Base-by-base conservation (phyloP, 2,329 filamentous ascomycete genomes). In the Incumbomyces lentus region DNA sequence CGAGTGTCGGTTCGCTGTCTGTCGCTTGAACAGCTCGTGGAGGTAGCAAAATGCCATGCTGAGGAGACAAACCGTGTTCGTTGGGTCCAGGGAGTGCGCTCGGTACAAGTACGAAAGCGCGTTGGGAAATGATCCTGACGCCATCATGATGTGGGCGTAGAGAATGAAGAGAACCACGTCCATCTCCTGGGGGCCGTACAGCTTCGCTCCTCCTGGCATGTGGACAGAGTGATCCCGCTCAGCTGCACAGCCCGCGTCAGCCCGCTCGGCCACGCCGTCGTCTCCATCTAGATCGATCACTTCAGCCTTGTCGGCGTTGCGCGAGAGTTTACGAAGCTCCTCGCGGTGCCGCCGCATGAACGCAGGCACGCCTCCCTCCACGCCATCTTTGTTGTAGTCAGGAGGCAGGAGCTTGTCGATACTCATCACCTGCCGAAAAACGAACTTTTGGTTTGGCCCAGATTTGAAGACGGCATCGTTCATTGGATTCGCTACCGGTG, bases 101-200 rank as follows among this genome's bases (percentile, higher is more conserved):
- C 85, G 78, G 58, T 89, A 79, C 60, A 94, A 94, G 68, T 95
- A 96, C 56, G 82, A 89, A 30, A 96, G 68, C 1, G 92, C 86
- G 57, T 84, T 86, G 12, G 81, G 79, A 65, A 92, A 94, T 55
- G 82, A 87, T 41, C 82, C 86, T 2, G 86, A 87, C 0, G 82
- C 82, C 57, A 87, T 88, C 4, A 95, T 73, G 50, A 95, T 87
- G 60, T 96, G 86, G 0, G 86, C 92, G 60, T 95, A 96, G 1
- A 95, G 75, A 62, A 89, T 84, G 11, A 98, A 74, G 8, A 96
- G 72, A 19, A 82, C 83, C 6, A 88, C 77, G 61, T 96, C 89
- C 51, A 93, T 72, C 12, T 75, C 68, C 16, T 68, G 65, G 67
- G 65, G 38, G 8, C 40, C 43, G 12, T 38, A 30, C 33, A 40